Conservation (phyloP, 2,329 filamentous ascomycete genomes). For the Scortechinia acanthostroma region DNA sequence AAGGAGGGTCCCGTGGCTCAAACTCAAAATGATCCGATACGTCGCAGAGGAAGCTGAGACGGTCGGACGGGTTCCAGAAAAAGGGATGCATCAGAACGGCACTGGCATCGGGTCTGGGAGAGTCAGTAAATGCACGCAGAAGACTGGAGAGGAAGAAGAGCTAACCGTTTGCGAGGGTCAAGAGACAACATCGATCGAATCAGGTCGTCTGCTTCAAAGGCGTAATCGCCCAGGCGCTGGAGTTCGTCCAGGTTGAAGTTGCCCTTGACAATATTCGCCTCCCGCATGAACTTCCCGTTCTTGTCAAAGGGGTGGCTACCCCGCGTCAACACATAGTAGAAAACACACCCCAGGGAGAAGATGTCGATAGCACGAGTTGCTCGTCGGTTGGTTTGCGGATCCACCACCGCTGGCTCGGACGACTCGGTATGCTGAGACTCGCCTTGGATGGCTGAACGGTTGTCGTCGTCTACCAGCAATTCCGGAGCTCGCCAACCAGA, state of each 20-base stretch:
- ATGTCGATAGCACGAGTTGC: slow-evolving; percentile 96
- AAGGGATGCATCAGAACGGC: slow-evolving; percentile 89
- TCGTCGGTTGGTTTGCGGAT: slow-evolving; percentile 59
- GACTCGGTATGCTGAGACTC: slow-evolving; percentile 10
- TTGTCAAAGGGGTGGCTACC: slow-evolving; percentile 90
- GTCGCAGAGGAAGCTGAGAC: slow-evolving; percentile 87
- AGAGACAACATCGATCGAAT: slow-evolving; percentile 73
- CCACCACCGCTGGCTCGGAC: slow-evolving; percentile 3
- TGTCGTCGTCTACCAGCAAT: slow-evolving; percentile 74
- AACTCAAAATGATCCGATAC: slow-evolving; percentile 96
- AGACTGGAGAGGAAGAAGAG: slow-evolving; percentile 3
- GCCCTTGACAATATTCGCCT: slow-evolving; percentile 93
- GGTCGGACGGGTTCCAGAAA: slow-evolving; percentile 88
- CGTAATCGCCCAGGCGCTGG: slow-evolving; percentile 72
- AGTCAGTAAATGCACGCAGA: not conserved
- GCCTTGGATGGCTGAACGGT: slow-evolving; percentile 24
- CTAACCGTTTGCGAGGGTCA: slow-evolving; percentile 50
- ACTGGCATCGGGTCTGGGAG: slow-evolving; percentile 60
- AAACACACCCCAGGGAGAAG: slow-evolving; percentile 94
- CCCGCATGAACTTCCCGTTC: slow-evolving; percentile 87
- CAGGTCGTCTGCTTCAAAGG: slow-evolving; percentile 79
- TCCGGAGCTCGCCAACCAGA: slow-evolving; percentile 96
- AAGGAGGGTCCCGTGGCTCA: slow-evolving; percentile 77
- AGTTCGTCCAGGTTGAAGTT: slow-evolving; percentile 67
- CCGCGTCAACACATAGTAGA: slow-evolving; percentile 94